Evolutionary conservation across 495 filamentous ascomycete genomes (phyloP).

Genomic region (Xylaria grammica): DNA sequence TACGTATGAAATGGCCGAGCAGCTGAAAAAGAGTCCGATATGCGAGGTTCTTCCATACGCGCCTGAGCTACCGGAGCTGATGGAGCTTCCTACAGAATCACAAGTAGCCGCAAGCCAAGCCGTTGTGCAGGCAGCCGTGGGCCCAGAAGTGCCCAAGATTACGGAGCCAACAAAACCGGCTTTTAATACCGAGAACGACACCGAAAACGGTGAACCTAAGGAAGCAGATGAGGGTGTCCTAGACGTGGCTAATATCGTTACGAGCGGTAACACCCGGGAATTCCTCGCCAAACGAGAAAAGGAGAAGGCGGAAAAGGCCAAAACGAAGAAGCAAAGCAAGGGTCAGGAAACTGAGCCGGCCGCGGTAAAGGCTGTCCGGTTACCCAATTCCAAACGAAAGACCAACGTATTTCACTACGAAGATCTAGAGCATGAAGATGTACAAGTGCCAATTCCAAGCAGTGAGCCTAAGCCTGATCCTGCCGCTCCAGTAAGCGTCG

Average conservation of each 20-base stretch:
- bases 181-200: constrained; percentile 57
- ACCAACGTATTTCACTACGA: constrained; percentile 82
- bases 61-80: constrained; percentile 60
- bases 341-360: constrained; percentile 66
- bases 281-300: constrained; percentile 90
- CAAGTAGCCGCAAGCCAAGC: constrained; percentile 58
- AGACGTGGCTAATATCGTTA: constrained; percentile 92
- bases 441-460: constrained; percentile 53
- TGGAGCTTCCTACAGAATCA: constrained; percentile 62
- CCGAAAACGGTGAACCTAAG: constrained; percentile 51
- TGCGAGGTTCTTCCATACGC: constrained; percentile 83
- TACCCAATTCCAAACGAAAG: constrained; percentile 83
- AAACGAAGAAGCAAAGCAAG: constrained; percentile 50
- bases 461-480: constrained; percentile 42
- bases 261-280: constrained; percentile 87
- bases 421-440: constrained; percentile 70
- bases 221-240: constrained; percentile 78
- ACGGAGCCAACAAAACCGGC: constrained; percentile 35
- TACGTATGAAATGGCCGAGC: constrained; percentile 88
- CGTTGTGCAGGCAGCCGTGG: constrained; percentile 37
- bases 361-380: constrained; percentile 58
- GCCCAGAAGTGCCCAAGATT: constrained; percentile 40
- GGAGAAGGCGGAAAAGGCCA: constrained; percentile 78
- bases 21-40: constrained; percentile 85
- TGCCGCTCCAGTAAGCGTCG: constrained; percentile 39